Base-by-base conservation (phyloP, 176 grass and related monocot species). In the Zoysia pacifica region DNA sequence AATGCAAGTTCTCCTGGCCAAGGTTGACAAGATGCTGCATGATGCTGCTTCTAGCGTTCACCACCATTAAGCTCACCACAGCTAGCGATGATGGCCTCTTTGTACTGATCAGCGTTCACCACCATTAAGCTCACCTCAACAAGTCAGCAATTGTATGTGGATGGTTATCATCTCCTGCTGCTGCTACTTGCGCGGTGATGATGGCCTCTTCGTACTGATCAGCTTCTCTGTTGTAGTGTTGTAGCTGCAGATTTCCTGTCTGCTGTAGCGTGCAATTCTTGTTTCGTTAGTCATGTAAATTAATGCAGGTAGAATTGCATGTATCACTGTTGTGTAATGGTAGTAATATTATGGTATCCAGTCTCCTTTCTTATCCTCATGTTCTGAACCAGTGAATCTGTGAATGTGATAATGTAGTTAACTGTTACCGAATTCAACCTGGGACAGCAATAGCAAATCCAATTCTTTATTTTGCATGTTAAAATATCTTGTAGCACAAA, bases 1-100 rank as follows among this genome's bases (percentile, higher is more conserved):
- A 50, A 94, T 98, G 90, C 82, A 84, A 52, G 46, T 71, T 49
- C 89, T 98, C 39, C 65, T 98, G 70, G 86, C 87, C 38, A 98
- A 94, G 77, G 95, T 98, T 58, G 84, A 98, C 64, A 85, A 49
- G 80, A 74, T 55, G 75, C 88, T 98, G 64, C 64, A 79, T 47
- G 49, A 64, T 53, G 48, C 82, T 38, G 51, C 76, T 62, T 41
- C 62, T 44, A 38, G 61, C 39, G 63, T 36, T 56, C 73, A 41
- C 68, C 48, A 16, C 40, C 3, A 39, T 62, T 84, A 68, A 62
- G 10, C 39, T 62, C 84, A 67, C 69, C 58, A 39, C 12, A 51
- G 28, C 14, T 3, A 38, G 15, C 28, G 28, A 28, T 28, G 28
- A 28, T 28, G 28, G 28, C 28, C 28, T 28, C 28, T 28, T 28